phyloP scores from a whole-genome alignment of 768 basidiomycete genomes.

The Lactarius tabidus region DNA sequence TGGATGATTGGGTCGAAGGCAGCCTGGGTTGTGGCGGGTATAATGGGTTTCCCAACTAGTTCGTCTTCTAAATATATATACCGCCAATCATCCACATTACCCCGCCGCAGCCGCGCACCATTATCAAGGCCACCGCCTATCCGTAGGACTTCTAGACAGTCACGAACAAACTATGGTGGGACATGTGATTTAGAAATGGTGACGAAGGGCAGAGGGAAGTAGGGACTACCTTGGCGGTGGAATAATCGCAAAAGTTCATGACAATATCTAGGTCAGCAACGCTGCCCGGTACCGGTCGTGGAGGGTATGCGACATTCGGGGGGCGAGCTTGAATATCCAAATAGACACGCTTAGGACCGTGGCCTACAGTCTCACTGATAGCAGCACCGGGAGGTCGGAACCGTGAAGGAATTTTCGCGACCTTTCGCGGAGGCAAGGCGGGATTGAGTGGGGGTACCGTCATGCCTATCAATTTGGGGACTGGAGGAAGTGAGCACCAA shows the following conservation, averaged over 20 bases:
- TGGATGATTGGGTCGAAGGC: conserved; percentile 28
- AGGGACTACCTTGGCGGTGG: conserved; percentile 57
- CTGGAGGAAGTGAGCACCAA: conserved; percentile 36
- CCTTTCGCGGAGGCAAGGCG: conserved; percentile 57
- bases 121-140: conserved; percentile 87
- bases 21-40: conserved; percentile 31
- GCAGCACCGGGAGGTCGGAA: conserved; percentile 46
- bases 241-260: conserved; percentile 92
- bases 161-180: conserved; percentile 78
- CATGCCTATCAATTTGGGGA: conserved; percentile 66
- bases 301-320: conserved; percentile 74
- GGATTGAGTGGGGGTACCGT: conserved; percentile 61
- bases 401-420: conserved; percentile 44
- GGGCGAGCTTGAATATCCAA: conserved; percentile 60
- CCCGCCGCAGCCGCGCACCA: conserved; percentile 67
- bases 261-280: conserved; percentile 87
- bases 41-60: conserved; percentile 38
- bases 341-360: conserved; percentile 76
- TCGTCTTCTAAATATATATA: conserved; percentile 78
- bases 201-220: conserved; percentile 12
- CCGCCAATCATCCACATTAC: conserved; percentile 77
- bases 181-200: not conserved
- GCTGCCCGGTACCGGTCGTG: conserved; percentile 79
- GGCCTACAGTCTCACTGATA: conserved; percentile 58
- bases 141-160: conserved; percentile 93